Conservation (phyloP, 768 basidiomycete genomes). For the Suillus weaverae region DNA sequence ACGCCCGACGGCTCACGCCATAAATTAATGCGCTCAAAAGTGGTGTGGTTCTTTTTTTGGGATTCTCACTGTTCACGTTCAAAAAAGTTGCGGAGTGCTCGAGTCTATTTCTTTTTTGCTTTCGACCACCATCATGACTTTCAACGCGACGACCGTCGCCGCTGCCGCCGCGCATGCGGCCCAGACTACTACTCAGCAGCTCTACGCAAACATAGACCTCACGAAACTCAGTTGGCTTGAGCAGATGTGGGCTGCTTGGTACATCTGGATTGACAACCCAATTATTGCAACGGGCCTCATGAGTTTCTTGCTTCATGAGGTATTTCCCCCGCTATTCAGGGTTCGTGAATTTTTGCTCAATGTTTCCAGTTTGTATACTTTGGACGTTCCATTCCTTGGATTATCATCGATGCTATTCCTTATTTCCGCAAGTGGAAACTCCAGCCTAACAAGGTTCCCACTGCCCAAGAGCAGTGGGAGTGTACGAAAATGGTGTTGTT, state of each 20-base stretch:
- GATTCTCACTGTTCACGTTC: not conserved
- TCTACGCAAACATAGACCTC: constrained; percentile 62
- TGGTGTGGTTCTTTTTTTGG: constrained; percentile 2
- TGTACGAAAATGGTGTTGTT: constrained; percentile 94
- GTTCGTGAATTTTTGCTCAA: not conserved
- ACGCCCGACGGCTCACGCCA: constrained; percentile 26
- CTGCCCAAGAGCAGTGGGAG: constrained; percentile 84
- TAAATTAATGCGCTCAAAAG: constrained; percentile 3
- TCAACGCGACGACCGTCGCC: constrained; percentile 35
- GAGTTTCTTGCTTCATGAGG: constrained; percentile 94
- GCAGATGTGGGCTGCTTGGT: constrained; percentile 83
- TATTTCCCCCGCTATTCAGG: constrained; percentile 37
- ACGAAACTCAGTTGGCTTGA: constrained; percentile 68
- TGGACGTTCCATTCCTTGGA: constrained; percentile 92
- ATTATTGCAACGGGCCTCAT: constrained; percentile 90
- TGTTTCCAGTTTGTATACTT: constrained; percentile 84
- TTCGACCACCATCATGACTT: constrained; percentile 37
- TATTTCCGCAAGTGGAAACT: constrained; percentile 95
- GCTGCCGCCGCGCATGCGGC: constrained; percentile 14
- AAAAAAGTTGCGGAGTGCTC: constrained; percentile 6
- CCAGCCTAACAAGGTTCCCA: constrained; percentile 83
- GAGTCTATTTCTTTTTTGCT: not conserved
- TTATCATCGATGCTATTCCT: constrained; percentile 91
- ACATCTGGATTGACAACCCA: constrained; percentile 84
- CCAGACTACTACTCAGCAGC: constrained; percentile 36